Evolutionary conservation across 352 stramenopile species (phyloP), one percentile per base, ranked within the genome.

Genomic region (Phytophthora sp.): DNA sequence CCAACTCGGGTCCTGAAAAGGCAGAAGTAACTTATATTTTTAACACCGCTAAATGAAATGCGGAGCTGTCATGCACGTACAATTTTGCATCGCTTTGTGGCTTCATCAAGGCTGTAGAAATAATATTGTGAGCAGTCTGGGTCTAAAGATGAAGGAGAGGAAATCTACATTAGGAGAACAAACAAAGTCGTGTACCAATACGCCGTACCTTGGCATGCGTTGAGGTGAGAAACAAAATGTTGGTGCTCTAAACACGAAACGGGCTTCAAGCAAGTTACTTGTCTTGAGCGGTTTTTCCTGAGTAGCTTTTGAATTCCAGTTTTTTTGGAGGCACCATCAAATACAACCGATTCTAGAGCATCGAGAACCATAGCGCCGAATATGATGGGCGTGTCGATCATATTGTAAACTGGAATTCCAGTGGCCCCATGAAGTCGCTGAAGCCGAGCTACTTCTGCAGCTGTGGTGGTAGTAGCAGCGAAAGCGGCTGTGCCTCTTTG

Each of bases 361-460:
- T 76, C 45, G 11, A 92, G 63, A 6, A 77, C 78, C 78, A 89
- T 89, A 5, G 58, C 39, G 11, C 82, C 82, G 42, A 92, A 83
- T 49, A 82, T 66, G n/a, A 92, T 72, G 0, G 82, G 80, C 6
- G 72, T 59, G 26, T 90, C 72, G 24, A 82, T 62, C 82, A 92
- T 92, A 60, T 89, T 92, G 62, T 79, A 88, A 10, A 91, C 68
- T n/a, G 67, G 67, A 4, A 88, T 67, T 12, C 73, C 60, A 9
- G 76, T 69, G 1, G 67, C 76, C 17, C 77, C 72, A 27, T 89
- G 76, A 34, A 89, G 44, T 26, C 79, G 65, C 39, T 88, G 83
- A 10, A 79, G 74, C 32, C 82, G 74, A 15, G 74, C 65, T 0
- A 76, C 58, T 10, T 71, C 69, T 9, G 58, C 62, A 15, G 83